Evolutionary conservation across 176 grass and related monocot genomes (phyloP).

Genomic region (Ampelocalamus luodianensis): DNA sequence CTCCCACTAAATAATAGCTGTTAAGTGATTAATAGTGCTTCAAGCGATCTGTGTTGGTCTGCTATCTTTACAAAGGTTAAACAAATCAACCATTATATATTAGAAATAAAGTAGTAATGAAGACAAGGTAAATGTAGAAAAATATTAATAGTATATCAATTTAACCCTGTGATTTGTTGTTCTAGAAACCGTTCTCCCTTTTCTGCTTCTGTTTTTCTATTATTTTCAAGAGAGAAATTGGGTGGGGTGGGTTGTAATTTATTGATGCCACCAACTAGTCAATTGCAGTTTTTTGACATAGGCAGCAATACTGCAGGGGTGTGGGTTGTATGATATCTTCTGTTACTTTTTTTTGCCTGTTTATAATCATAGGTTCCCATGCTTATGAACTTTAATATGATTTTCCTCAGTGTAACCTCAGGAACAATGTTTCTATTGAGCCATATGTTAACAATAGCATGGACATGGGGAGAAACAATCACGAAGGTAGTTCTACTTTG

Average conservation of each 20-base stretch:
- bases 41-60: neutral
- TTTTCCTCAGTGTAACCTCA: conserved; percentile 92
- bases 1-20: no score
- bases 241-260: neutral
- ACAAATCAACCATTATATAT: neutral
- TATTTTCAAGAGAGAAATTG: neutral
- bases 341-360: conserved; percentile 33
- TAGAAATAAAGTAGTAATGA: neutral
- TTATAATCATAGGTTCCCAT: conserved; percentile 48
- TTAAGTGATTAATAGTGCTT: no score
- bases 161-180: neutral
- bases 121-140: neutral
- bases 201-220: conserved; percentile 11
- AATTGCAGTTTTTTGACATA: neutral
- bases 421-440: conserved; percentile 67
- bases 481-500: conserved; percentile 23
- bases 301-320: neutral
- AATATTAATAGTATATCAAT: conserved; percentile 16
- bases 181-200: neutral
- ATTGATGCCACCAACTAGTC: neutral
- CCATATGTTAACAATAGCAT: conserved; percentile 33
- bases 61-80: neutral
- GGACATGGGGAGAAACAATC: conserved; percentile 38
- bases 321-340: conserved; percentile 8
- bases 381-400: conserved; percentile 93